Evolutionary conservation across 2,329 filamentous ascomycete species (phyloP), one percentile per base, ranked within the genome.

Genomic region (Amauroascus niger): DNA sequence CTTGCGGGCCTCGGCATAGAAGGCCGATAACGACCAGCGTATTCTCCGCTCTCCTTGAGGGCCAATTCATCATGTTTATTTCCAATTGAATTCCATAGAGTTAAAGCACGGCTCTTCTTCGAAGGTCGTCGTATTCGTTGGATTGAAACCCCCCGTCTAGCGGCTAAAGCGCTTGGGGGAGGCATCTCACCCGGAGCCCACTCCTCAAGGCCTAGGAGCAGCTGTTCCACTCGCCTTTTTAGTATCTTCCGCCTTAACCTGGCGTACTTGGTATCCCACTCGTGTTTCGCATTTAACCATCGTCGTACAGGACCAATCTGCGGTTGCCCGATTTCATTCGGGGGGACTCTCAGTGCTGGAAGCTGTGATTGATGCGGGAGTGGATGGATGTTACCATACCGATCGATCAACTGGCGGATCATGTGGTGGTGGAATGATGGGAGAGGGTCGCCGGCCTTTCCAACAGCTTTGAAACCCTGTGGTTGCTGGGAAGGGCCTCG

Each of bases 341-440:
- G 73, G 0, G 79, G 71, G 18, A 95, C 71, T 61, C 82, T 71
- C 69, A 95, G 59, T 60, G 86, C 77, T 0, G 80, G 76, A 0
- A 95, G 75, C 2, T 87, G 79, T 0, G 77, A 72, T 18, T 81
- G 76, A 0, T 82, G 76, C 0, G 80, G 76, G 4, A 98, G 75
- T 0, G 81, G 78, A 55, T 83, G 82, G 20, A 90, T 83, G 11
- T 78, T 76, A 4, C 93, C 93, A 64, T 91, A 82, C 1, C 86
- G 77, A 57, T 87, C 86, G 18, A 97, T 83, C 26, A 86, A 78
- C 67, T 98, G 89, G 7, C 93, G 84, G 57, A 98, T 90, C 90
- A 97, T 96, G 67, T 94, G 84, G 56, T 85, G 76, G 50, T 81
- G 78, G 68, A 96, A 97, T 0, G 78, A 71, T 0, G 89, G 91